Evolutionary conservation across 139 green algal species (phyloP), one percentile per base, ranked within the genome.

Genomic region (Volvox reticuliferus): DNA sequence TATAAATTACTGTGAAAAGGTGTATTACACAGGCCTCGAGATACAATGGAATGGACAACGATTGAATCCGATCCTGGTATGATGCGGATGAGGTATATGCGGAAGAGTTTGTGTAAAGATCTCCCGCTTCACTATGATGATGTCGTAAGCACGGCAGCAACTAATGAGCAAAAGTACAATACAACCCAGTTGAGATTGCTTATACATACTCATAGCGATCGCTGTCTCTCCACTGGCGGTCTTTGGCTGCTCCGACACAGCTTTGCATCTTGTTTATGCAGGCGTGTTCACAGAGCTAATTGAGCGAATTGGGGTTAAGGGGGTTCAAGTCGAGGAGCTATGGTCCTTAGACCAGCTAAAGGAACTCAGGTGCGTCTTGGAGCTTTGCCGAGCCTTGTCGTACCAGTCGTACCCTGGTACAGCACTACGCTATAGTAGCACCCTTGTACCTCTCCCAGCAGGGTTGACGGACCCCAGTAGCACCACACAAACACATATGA

Each of bases 221-320:
- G 9, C 44, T 14, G 44, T 55, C 5, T 55, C 44, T 55, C 44
- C 44, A 55, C 5, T 55, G 5, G 44, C 44, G 44, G 44, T 55
- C 6, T 26, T 37, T 12, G 28, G 37, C 2, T 24, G 22, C 65
- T 65, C 16, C 32, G 76, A 28, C 32, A 61, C 78, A 2, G 0
- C 33, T 1, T 2, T 1, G 12, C 79, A 12, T 44, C 0, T 35
- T 19, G 20, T 12, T 35, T 3, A 24, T 65, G 28, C 37, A 83
- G 86, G 86, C 1, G 44, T 99, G 0, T 99, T 99, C 89, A 98
- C 96, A 0, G 97, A 99, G 91, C 95, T 99, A 18, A 96, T 99
- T n/a, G 65, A 96, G 55, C 55, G 95, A 30, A 98, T 99, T 87
- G 97, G 98, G 0, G 97, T 98, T 3, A 94, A 97, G 24, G 98